Base-by-base conservation (phyloP, 2,329 filamentous ascomycete genomes). In the Macrophomina phaseolina region DNA sequence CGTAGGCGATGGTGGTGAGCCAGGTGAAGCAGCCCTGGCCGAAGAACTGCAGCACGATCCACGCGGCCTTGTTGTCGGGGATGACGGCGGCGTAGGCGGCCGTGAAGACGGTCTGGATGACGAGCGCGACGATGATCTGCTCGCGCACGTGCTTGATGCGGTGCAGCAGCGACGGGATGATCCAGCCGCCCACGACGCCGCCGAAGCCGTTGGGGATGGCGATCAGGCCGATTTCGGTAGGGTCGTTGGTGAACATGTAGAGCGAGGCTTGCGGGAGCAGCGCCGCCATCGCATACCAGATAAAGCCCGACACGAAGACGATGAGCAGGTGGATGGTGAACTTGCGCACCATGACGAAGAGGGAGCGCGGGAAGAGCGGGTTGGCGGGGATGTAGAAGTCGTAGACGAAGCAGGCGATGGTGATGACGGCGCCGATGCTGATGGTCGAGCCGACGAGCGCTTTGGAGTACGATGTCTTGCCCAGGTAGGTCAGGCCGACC, bases 401-500 rank as follows among this genome's bases (percentile, higher is more conserved):
- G 67, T 72, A 71, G 6, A 67, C 66, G 48, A 72, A 73, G 8
- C 69, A 70, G n/a, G 36, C 65, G 11, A 69, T 11, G 40, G 70
- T 69, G 11, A 71, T 68, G 30, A 76, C 42, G 30, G 73, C 65
- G 5, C 71, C 70, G 5, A 74, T 64, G 8, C 74, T 65, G 16
- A 77, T 66, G 16, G 76, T 73, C 69, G 16, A 76, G 67, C 4
- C 74, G 66, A 62, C 73, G 56, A 68, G 73, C 65, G 67, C 71
- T 69, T 68, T 70, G 67, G 76, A 77, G 70, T 67, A 74, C 42
- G 71, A 73, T 5, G 70, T 68, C 11, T 66, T 70, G 6, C 81
- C 81, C 23, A 81, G 81, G 73, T 80, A 83, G 30, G 80, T 81
- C 64, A 84, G 74, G 5, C 82, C 82, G 68, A 84, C 80, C 8